phyloP scores from a whole-genome alignment of 352 stramenopile genomes.

The Phytophthora lateralis region DNA sequence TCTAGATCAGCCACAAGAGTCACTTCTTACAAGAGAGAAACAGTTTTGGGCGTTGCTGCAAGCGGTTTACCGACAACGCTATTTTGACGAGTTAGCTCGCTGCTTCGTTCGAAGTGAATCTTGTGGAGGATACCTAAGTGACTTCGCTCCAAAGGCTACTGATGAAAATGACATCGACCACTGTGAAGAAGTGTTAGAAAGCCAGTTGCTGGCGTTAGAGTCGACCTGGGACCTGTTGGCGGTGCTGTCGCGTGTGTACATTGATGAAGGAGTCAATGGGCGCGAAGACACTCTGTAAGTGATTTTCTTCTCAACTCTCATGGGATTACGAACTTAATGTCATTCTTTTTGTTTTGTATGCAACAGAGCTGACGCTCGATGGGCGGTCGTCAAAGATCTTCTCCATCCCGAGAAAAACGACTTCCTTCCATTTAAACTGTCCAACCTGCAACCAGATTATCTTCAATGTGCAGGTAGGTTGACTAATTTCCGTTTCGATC shows the following conservation, averaged over 20 bases:
- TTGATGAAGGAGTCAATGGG: not conserved
- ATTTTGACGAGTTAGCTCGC: slow-evolving; percentile 46
- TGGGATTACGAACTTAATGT: not conserved
- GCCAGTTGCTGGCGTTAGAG: slow-evolving; percentile 36
- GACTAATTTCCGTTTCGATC: not conserved
- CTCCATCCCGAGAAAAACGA: slow-evolving; percentile 40
- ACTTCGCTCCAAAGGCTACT: slow-evolving; percentile 18
- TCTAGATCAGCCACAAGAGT: slow-evolving; percentile 26
- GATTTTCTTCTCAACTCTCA: not conserved
- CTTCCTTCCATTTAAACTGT: slow-evolving; percentile 46
- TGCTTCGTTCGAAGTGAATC: slow-evolving; percentile 47
- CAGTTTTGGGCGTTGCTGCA: slow-evolving; percentile 66
- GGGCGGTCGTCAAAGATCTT: slow-evolving; percentile 51
- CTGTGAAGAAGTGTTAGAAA: slow-evolving; percentile 32
- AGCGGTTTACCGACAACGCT: slow-evolving; percentile 40
- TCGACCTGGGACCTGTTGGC: slow-evolving; percentile 36
- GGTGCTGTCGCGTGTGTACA: slow-evolving; percentile 27
- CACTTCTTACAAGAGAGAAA: slow-evolving; percentile 32
- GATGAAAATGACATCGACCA: slow-evolving; percentile 3
- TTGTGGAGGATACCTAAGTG: slow-evolving; percentile 46
- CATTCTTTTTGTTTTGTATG: not conserved
- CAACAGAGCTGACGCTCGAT: slow-evolving; percentile 45
- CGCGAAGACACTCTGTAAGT: slow-evolving; percentile 33
- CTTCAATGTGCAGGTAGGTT: slow-evolving; percentile 23
- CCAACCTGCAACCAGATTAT: slow-evolving; percentile 18